Evolutionary conservation across 768 basidiomycete genomes (phyloP).

Genomic region (Psilocybe cubensis): DNA sequence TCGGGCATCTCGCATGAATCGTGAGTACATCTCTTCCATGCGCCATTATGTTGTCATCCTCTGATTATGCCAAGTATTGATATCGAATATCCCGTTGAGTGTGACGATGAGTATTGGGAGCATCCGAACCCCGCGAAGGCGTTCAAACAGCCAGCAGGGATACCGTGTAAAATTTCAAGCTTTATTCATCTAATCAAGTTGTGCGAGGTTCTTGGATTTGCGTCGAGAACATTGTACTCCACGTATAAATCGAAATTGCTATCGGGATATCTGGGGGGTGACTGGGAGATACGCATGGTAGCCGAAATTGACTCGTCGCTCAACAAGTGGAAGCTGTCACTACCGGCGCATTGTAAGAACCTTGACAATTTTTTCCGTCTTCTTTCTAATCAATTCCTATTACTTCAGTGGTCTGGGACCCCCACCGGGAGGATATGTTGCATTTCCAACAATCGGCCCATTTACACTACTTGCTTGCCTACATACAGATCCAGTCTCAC

Average conservation of each 20-base stretch:
- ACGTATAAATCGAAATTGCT: slow-evolving; percentile 73
- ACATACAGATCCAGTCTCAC: slow-evolving; percentile 74
- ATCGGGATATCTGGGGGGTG: slow-evolving; percentile 59
- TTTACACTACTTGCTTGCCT: slow-evolving; percentile 52
- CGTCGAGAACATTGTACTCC: slow-evolving; percentile 78
- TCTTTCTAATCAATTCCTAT: not conserved
- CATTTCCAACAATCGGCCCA: slow-evolving; percentile 66
- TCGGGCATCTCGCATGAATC: slow-evolving; percentile 83
- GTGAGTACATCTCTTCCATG: slow-evolving; percentile 37
- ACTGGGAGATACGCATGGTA: slow-evolving; percentile 73
- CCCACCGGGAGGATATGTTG: slow-evolving; percentile 39
- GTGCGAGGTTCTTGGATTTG: slow-evolving; percentile 64
- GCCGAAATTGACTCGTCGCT: slow-evolving; percentile 72
- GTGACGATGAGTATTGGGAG: slow-evolving; percentile 80
- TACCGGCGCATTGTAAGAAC: slow-evolving; percentile 61
- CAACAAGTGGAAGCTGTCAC: slow-evolving; percentile 69
- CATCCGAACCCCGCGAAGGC: slow-evolving; percentile 55
- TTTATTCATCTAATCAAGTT: slow-evolving; percentile 63
- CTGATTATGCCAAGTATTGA: slow-evolving; percentile 60
- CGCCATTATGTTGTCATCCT: too few relatives aligned
- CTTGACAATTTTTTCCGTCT: not conserved
- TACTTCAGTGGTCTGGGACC: slow-evolving; percentile 53
- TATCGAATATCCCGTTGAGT: slow-evolving; percentile 65
- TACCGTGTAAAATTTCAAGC: slow-evolving; percentile 57
- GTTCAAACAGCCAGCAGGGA: slow-evolving; percentile 72